Evolutionary conservation across 225 moss, liverwort and hornwort genomes (phyloP).

Genomic region (Pseudoscleropodium purum): DNA sequence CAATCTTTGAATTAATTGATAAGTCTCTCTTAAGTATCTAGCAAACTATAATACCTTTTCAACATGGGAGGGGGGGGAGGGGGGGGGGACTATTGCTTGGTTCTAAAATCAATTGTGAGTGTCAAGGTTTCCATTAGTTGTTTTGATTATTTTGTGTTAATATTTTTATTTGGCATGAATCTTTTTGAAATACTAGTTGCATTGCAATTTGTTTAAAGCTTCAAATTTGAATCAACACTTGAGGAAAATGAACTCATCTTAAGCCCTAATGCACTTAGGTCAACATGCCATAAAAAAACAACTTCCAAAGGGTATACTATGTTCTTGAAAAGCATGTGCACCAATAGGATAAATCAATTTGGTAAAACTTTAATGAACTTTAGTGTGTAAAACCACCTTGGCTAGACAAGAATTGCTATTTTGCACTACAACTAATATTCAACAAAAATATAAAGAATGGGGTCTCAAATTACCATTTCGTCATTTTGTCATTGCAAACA

Average conservation of each 20-base stretch:
- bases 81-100: no score
- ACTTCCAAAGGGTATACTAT: neutral
- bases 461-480: no score
- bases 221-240: neutral
- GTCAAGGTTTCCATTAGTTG: neutral
- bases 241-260: accelerated
- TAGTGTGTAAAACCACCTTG: neutral
- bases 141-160: neutral
- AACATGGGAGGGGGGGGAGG: no score
- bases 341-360: neutral
- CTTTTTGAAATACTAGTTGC: neutral
- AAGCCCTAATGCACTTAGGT: neutral
- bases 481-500: no score
- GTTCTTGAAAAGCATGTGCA: neutral
- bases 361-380: neutral
- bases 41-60: no score
- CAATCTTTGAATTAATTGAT: no score
- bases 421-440: neutral
- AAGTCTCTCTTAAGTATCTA: no score
- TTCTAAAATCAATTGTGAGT: no score
- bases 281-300: neutral
- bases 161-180: neutral
- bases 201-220: neutral
- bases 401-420: neutral
- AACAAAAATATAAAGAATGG: neutral